These are phyloP conservation scores for Davidsoniella virescens DNA, from an alignment of 2,329 filamentous ascomycete species.

Conservation along the genomic window DNA sequence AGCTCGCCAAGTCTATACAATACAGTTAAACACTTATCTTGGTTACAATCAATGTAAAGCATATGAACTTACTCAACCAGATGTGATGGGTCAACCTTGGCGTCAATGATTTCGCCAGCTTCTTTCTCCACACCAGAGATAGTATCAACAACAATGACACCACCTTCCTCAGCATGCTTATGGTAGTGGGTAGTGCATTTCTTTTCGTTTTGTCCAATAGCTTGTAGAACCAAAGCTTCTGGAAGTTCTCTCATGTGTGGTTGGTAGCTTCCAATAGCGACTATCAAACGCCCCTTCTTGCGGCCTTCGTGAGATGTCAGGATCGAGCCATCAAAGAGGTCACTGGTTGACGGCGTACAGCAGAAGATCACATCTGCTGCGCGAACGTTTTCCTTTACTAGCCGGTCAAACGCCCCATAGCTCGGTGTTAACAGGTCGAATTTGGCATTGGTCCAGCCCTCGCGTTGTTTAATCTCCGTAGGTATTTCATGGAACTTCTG, in stretches of 20 bases:
- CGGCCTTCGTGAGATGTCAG: conserved; percentile 57
- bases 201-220: conserved; percentile 29
- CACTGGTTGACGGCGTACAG: conserved; percentile 60
- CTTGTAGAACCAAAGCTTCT: conserved; percentile 54
- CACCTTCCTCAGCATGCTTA: conserved; percentile 46
- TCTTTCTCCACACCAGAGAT: conserved; percentile 66
- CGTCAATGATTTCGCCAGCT: conserved; percentile 73
- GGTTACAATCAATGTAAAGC: neutral
- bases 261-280: conserved; percentile 54
- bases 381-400: conserved; percentile 55
- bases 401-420: conserved; percentile 49
- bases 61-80: conserved; percentile 52
- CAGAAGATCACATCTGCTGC: conserved; percentile 73
- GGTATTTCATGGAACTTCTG: conserved; percentile 31
- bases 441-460: conserved; percentile 49
- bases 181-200: conserved; percentile 42
- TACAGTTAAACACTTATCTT: conserved; percentile 12
- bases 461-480: conserved; percentile 28
- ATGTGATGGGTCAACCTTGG: conserved; percentile 54
- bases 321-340: conserved; percentile 58
- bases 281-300: conserved; percentile 53
- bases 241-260: conserved; percentile 71
- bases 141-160: conserved; percentile 56
- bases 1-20: conserved; percentile 55
- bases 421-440: conserved; percentile 53